Percentiles rank a stretch among this genome's conserved stretches.
These are phyloP conservation scores for Toxoplasma gondii DNA, from an alignment of 169 alveolate species.

Conservation along the genomic window DNA sequence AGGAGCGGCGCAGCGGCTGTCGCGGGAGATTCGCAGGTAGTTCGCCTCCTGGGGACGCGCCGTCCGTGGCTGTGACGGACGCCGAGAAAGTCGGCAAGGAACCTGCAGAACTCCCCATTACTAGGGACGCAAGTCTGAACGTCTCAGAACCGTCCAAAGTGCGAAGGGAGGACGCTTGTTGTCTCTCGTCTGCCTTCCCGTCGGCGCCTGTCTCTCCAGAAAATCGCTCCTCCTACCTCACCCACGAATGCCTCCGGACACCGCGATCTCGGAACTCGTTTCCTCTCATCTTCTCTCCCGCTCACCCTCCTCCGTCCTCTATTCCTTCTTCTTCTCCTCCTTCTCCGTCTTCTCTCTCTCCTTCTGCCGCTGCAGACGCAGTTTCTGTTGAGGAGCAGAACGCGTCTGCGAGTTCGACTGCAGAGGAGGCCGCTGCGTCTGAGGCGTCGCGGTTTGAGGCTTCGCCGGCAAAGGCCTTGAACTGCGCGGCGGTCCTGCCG, in stretches of 20 bases:
- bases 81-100: background rate
- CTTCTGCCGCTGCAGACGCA: background rate
- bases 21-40: background rate
- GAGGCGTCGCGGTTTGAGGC: background rate
- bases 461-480: background rate
- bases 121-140: too few relatives aligned
- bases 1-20: background rate
- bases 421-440: too few relatives aligned
- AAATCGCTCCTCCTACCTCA: too few relatives aligned
- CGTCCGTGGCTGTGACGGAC: background rate
- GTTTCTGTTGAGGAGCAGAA: background rate
- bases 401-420: too few relatives aligned
- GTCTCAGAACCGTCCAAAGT: too few relatives aligned
- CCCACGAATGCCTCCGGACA: too few relatives aligned
- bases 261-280: background rate
- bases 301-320: background rate
- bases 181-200: too few relatives aligned
- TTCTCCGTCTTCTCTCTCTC: background rate
- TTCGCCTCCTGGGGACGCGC: background rate
- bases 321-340: background rate
- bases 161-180: too few relatives aligned
- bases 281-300: background rate
- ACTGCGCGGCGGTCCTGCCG: background rate
- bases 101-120: too few relatives aligned
- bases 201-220: too few relatives aligned